Percentiles rank a stretch among this genome's conserved stretches.
Conservation (phyloP, 495 filamentous ascomycete species). For the Aspergillus ostianus region DNA sequence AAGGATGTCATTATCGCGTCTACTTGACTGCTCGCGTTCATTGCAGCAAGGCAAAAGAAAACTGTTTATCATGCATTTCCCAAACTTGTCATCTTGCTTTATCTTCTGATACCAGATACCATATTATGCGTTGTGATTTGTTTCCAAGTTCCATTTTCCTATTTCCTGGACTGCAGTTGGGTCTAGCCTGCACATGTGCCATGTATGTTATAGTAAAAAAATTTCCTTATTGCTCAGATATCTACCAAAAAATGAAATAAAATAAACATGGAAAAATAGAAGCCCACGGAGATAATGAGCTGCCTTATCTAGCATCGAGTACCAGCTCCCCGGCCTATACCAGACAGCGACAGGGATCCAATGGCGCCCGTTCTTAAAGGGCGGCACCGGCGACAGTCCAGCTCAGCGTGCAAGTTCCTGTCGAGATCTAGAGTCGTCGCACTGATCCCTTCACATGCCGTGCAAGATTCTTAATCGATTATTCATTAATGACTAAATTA, state of each 20-base stretch:
- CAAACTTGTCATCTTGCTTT: slow-evolving; percentile 17
- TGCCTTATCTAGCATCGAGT: not conserved
- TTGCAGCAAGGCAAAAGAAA: slow-evolving; percentile 6
- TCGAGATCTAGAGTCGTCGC: slow-evolving; percentile 23
- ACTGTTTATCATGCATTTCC: slow-evolving; percentile 8
- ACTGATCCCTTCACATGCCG: slow-evolving; percentile 24
- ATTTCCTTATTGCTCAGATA: not conserved
- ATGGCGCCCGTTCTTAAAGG: not conserved
- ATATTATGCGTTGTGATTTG: slow-evolving; percentile 21
- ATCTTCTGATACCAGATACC: slow-evolving; percentile 41
- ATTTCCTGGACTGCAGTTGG: not conserved
- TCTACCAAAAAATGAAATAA: not conserved
- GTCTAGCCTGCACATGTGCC: slow-evolving; percentile 8
- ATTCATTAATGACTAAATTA: not conserved
- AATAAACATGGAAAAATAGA: not conserved
- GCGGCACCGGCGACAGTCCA: slow-evolving; percentile 11
- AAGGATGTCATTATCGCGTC: slow-evolving; percentile 14
- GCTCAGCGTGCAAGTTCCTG: slow-evolving; percentile 11
- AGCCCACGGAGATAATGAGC: not conserved
- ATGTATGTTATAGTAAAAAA: not conserved
- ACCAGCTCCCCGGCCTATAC: not conserved
- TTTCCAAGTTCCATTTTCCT: slow-evolving; percentile 4
- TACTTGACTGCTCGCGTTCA: slow-evolving; percentile 10
- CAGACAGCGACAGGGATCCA: not conserved
- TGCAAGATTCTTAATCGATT: not conserved